Evolutionary conservation across 1,139 yeast species (phyloP), one percentile per base, ranked within the genome.

Genomic region (Spencermartinsiella ligniputridi): DNA sequence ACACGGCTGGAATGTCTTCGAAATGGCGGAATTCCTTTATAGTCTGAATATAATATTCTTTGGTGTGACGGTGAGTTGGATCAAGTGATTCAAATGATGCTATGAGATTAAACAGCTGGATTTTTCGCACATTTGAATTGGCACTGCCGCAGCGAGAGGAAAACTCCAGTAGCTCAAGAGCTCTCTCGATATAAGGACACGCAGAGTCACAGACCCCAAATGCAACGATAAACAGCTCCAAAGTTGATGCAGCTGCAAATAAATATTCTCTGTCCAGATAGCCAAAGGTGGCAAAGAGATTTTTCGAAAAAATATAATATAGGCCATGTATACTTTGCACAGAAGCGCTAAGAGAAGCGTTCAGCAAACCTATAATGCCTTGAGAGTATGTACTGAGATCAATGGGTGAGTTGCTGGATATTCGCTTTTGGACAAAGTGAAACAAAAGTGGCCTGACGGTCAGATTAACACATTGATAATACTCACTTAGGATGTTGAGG

Each of bases 201-300:
- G 94, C 84, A 15, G 86, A 86, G 29, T 81, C 87, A 58, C 84
- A 87, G 4, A 84, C 83, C 6, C 95, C 95, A 66, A 86, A 86
- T 0, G 95, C 84, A 0, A 89, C 83, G 60, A 82, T 85, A 60
- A 83, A 85, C 30, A 86, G 67, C 12, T 84, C 78, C 44, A 86
- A 67, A 0, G 95, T 86, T 3, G 89, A 84, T 1, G 94, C 83
- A 0, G 95, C 79, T 0, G 92, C 83, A 61, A 84, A 86, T 24
- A 85, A 67, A 61, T 86, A 86, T 58, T 87, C 96, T 55, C 96
- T 70, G 60, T 87, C 96, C 88, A 86, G 83, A 72, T 89, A 86
- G 1, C 95, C 95, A 67, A 84, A 86, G 35, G 84, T 65, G 0
- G 95, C 92, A 22, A 85, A 83, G 85, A 83, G 81, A 52, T 83